Conservation (phyloP, 208 protist genomes). For the Crithidia acanthocephali region DNA sequence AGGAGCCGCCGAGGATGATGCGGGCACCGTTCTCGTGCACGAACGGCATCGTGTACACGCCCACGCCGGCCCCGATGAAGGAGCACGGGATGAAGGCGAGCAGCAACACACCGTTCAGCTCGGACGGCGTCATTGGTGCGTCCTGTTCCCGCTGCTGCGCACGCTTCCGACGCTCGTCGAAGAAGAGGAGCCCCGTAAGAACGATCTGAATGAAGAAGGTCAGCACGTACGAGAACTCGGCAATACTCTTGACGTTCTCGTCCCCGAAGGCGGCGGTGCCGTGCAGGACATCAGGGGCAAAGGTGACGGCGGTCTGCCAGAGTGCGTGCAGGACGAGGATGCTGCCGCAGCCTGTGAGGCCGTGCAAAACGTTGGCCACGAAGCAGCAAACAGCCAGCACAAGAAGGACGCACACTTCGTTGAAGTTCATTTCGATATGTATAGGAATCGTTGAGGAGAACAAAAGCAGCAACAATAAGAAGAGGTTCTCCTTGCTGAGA, state of each 20-base stretch:
- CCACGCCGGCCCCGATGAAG: constrained; percentile 28
- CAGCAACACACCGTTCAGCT: constrained; percentile 31
- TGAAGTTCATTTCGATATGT: constrained; percentile 6
- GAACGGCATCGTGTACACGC: constrained; percentile 30
- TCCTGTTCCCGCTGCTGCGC: constrained; percentile 17
- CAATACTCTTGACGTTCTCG: constrained; percentile 36
- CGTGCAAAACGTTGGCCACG: constrained; percentile 43
- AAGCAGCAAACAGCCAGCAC: constrained; percentile 36
- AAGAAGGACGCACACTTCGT: constrained; percentile 25
- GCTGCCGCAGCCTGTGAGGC: constrained; percentile 48
- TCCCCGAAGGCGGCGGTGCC: constrained; percentile 19
- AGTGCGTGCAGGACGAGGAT: constrained; percentile 44
- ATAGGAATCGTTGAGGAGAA: neutral
- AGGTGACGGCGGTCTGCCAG: constrained; percentile 31
- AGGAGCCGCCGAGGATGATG: constrained; percentile 42
- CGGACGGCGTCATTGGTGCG: constrained; percentile 12
- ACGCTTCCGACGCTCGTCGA: constrained; percentile 34
- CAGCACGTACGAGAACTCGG: constrained; percentile 36
- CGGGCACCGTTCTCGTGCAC: constrained; percentile 33
- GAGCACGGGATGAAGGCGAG: constrained; percentile 29
- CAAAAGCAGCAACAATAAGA: neutral
- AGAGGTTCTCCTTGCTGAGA: neutral
- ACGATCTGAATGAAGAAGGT: constrained; percentile 40
- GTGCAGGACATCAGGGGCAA: constrained; percentile 26
- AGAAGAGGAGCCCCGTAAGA: constrained; percentile 24